phyloP scores from a whole-genome alignment of 2,329 filamentous ascomycete genomes.

The Xylariaceae sp. region DNA sequence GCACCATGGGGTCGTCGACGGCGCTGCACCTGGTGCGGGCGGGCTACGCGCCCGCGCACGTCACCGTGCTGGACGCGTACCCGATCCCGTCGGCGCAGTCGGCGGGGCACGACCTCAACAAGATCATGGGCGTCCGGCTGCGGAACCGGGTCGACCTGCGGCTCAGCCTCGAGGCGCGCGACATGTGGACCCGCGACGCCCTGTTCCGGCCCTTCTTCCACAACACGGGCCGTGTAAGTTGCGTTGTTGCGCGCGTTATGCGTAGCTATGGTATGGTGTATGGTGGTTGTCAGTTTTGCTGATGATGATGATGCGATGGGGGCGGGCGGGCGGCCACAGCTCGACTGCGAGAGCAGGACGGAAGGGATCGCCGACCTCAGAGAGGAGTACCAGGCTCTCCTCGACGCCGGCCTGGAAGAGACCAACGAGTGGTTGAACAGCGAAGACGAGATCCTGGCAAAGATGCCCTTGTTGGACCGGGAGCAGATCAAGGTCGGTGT shows the following conservation, averaged over 20 bases:
- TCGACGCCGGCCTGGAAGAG: conserved; percentile 26
- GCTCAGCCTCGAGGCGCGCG: conserved; percentile 25
- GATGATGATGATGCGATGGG: no score
- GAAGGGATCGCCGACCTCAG: conserved; percentile 26
- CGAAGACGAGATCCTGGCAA: conserved; percentile 35
- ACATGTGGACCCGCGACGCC: conserved; percentile 35
- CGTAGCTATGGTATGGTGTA: no score
- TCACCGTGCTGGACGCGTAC: conserved; percentile 39
- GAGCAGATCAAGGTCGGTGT: conserved; percentile 30
- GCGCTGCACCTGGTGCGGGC: conserved; percentile 35
- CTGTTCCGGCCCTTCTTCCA: conserved; percentile 37
- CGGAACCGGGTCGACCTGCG: conserved; percentile 24
- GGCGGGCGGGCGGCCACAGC: no score
- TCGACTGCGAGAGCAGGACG: conserved; percentile 26
- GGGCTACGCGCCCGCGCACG: conserved; percentile 34
- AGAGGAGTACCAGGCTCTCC: conserved; percentile 28
- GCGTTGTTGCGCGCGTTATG: conserved; percentile 11
- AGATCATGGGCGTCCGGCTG: conserved; percentile 34
- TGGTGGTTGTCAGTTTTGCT: no score
- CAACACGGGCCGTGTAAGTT: conserved; percentile 33
- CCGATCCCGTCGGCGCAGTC: conserved; percentile 38
- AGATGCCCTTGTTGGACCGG: conserved; percentile 29
- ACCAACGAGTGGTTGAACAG: conserved; percentile 34
- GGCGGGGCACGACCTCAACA: conserved; percentile 39
- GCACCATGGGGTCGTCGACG: conserved; percentile 38